Evolutionary conservation across 805 yeast genomes (phyloP).

Genomic region (Teunomyces pallodes): DNA sequence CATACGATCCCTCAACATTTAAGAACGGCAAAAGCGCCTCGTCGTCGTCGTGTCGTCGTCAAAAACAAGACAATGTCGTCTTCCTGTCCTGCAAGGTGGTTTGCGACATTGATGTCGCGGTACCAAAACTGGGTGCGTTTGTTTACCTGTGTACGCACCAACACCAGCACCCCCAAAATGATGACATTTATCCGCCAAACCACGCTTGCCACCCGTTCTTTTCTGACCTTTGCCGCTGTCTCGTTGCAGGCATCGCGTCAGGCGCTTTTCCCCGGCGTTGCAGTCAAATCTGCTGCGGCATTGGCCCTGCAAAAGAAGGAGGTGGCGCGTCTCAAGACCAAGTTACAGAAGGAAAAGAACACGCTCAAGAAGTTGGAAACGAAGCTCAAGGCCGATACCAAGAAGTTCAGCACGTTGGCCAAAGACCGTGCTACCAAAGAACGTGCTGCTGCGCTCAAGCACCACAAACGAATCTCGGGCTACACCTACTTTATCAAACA

Average conservation of each 20-base stretch:
- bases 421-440: slow-evolving; percentile 15
- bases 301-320: slow-evolving; percentile 5
- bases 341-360: slow-evolving; percentile 17
- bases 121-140: background rate
- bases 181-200: slow-evolving; percentile 2
- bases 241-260: background rate
- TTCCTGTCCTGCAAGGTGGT: too few species aligned
- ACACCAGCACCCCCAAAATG: background rate
- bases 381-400: slow-evolving; percentile 17
- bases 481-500: slow-evolving; percentile 26
- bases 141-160: background rate
- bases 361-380: slow-evolving; percentile 13
- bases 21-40: too few species aligned
- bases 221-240: background rate
- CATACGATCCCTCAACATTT: too few species aligned
- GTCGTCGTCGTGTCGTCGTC: too few species aligned
- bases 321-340: slow-evolving; percentile 15
- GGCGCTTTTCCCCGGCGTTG: background rate
- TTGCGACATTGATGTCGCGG: background rate
- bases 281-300: background rate
- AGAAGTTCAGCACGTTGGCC: slow-evolving; percentile 15
- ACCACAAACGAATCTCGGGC: slow-evolving; percentile 20
- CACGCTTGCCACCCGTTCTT: background rate
- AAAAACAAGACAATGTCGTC: too few species aligned
- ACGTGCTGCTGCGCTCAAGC: slow-evolving; percentile 20